A percentile compares a stretch with the other conserved stretches of the same genome.
phyloP scores from a whole-genome alignment of 2,329 filamentous ascomycete species.

The Trichoderma semiorbis region DNA sequence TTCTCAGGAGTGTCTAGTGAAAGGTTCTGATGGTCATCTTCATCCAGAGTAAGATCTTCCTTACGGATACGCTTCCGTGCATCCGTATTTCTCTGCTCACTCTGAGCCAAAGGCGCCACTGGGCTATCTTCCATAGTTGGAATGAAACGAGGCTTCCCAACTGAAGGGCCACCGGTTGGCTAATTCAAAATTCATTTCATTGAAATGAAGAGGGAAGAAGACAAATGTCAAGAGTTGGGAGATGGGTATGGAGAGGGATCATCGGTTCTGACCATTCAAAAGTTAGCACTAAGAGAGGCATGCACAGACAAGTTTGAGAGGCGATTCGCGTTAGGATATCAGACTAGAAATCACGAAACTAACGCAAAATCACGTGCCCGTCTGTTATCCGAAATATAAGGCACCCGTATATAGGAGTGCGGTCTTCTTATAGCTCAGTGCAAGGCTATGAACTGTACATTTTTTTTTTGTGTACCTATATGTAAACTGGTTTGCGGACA shows the following conservation, averaged over 20 bases:
- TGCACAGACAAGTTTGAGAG: not conserved
- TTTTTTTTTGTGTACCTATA: not conserved
- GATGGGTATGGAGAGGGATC: not conserved
- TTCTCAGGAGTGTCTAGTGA: not conserved
- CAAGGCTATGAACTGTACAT: not conserved
- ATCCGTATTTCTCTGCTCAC: too few relatives aligned
- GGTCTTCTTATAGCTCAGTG: not conserved
- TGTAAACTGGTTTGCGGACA: not conserved
- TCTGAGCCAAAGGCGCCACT: not conserved
- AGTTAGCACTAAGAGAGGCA: not conserved
- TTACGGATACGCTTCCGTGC: not conserved
- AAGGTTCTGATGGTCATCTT: not conserved
- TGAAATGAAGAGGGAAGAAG: not conserved
- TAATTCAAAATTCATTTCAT: not conserved
- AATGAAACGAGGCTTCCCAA: not conserved
- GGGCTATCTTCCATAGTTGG: not conserved
- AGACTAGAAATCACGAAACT: conserved; percentile 28
- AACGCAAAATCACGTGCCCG: conserved; percentile 38
- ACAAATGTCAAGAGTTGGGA: not conserved
- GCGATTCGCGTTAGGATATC: not conserved
- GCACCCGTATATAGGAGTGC: not conserved
- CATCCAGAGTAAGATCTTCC: not conserved
- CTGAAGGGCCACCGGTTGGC: not conserved
- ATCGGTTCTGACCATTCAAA: not conserved
- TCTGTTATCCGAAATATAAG: not conserved